Evolutionary conservation across 352 stramenopile species (phyloP), one percentile per base, ranked within the genome.

Genomic region (Phytophthora pini): DNA sequence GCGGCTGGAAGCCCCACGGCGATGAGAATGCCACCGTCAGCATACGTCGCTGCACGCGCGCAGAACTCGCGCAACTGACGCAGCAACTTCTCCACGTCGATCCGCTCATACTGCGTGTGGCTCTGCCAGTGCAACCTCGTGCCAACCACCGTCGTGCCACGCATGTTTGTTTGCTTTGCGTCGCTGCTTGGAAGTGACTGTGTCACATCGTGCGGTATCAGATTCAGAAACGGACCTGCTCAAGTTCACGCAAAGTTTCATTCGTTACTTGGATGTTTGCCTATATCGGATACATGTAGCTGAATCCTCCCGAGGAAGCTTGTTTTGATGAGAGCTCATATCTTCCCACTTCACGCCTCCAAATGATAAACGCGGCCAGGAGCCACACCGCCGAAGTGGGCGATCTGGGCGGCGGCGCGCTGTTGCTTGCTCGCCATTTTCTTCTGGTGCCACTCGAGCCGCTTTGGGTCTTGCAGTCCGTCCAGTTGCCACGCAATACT

Each of bases 401-500:
- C 36, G 24, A 96, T 64, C 60, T 99, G 96, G 40, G 49, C 65
- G 5, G 82, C 83, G 24, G 96, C 81, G 39, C 96, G 82, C 24
- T 89, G 69, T 22, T 89, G 49, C 72, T 99, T 99, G 76, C 91
- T 98, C 34, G 84, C 75, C 96, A 99, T 99, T 72, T 99, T 99
- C 39, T 80, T 80, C 47, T 97, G 82, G 55, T 99, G 96, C 96
- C 95, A 98, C 46, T 79, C 73, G 49, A 78, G 82, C 27, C 96
- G 84, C 51, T 90, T 77, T 9, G 87, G 48, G 54, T 89, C 82
- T 17, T 81, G 47, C 20, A 93, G 78, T 32, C 63, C 56, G 3
- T 85, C 70, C 56, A 97, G 84, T 63, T 97, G 69, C 92, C 94
- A 98, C 58, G 76, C 66, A 5, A 97, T 79, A 5, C 84, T 77